Evolutionary conservation across 2,329 filamentous ascomycete genomes (phyloP), one percentile per base, ranked within the genome.

Genomic region (Myotisia sp.): DNA sequence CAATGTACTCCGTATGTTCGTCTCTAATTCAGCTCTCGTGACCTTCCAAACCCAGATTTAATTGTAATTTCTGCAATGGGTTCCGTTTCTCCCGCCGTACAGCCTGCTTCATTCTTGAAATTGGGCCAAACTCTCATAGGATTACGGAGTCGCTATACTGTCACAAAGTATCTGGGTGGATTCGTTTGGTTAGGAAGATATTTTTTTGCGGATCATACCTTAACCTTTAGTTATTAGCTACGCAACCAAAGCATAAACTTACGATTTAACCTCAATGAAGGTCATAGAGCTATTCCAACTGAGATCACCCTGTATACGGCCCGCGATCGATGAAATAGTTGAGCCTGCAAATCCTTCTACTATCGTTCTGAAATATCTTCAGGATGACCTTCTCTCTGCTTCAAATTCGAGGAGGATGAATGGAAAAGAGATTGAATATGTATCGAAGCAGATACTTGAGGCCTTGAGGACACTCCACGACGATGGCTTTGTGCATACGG

Each of bases 221-320:
- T 18, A 32, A 6, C 23, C 3, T 16, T 32, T 3, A 10, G 5
- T 28, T 14, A 27, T 23, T 32, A 17, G 37, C 17, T 13, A 12
- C 26, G 39, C 33, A 42, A 39, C 23, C 36, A 45, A 36, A 22
- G 34, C 26, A 34, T 32, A 17, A 22, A 19, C 6, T 13, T 27
- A 12, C 14, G 24, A 13, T 12, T 27, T 5, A 12, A 27, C 24
- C 24, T 12, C 20, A 17, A 3, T 17, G n/a, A n/a, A n/a, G n/a
- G 26, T 50, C 20, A 39, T 50, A 6, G 26, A 34, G 18, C 45
- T 34, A 21, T 50, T 53, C 30, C 47, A 52, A 42, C 9, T 16
- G n/a, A 32, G 23, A 23, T 43, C 44, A 6, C 33, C 33, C 0
- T 40, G 31, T 32, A 23, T 48, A 17, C 47, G 43, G 10, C 43